Conservation (phyloP, 257 asterid species). For the Primulina eburnea region DNA sequence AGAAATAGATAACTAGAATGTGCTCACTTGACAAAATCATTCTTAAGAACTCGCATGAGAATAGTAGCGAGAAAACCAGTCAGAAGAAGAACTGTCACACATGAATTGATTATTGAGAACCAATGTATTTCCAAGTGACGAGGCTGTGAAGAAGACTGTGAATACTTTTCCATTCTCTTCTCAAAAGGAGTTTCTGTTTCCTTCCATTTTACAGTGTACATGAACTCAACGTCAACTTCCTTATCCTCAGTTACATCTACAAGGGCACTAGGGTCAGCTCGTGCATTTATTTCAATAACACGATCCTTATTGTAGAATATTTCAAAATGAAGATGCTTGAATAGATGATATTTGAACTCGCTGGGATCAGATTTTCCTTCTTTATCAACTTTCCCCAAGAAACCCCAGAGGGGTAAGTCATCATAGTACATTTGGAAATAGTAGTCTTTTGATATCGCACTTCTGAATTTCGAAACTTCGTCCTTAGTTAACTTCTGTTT, state of each 20-base stretch:
- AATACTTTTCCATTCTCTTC: constrained; percentile 57
- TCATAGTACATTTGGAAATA: constrained; percentile 63
- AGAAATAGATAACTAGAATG: not conserved
- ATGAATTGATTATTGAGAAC: constrained; percentile 62
- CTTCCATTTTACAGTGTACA: constrained; percentile 54
- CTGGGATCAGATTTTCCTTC: constrained; percentile 49
- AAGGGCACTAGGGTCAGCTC: constrained; percentile 50
- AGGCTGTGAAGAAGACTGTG: constrained; percentile 52
- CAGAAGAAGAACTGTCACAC: constrained; percentile 61
- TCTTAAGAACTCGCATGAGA: constrained; percentile 59
- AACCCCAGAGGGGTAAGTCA: constrained; percentile 66
- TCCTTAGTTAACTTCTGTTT: constrained; percentile 37
- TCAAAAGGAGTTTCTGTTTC: constrained; percentile 51
- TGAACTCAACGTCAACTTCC: constrained; percentile 46
- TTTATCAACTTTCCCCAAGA: constrained; percentile 55
- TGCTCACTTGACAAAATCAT: constrained; percentile 51
- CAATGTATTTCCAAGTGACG: constrained; percentile 60
- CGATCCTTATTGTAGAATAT: constrained; percentile 37
- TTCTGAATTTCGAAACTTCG: constrained; percentile 44
- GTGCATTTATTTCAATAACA: constrained; percentile 40
- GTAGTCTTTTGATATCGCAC: constrained; percentile 53
- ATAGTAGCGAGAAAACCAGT: constrained; percentile 61
- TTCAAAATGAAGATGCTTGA: constrained; percentile 44
- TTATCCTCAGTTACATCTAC: constrained; percentile 51
- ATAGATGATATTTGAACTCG: constrained; percentile 43